Conservation (phyloP, 202 grass and related monocot species). For the Carex sylvatica region DNA sequence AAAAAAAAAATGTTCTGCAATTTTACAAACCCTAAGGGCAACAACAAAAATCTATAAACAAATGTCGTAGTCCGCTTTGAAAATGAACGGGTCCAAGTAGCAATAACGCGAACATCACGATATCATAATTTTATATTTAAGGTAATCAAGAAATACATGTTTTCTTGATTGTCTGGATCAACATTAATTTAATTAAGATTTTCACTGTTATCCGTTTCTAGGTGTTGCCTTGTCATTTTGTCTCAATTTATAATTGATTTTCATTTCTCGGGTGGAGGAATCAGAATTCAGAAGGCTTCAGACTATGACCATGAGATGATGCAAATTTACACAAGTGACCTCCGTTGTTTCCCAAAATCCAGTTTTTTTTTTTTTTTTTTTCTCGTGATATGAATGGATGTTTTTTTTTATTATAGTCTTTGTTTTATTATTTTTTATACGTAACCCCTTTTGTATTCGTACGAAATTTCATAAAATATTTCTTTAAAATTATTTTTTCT, state of each 20-base stretch:
- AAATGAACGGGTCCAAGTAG: neutral
- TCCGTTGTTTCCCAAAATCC: neutral
- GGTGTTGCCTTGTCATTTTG: slow-evolving; percentile 28
- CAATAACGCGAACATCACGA: slow-evolving; percentile 13
- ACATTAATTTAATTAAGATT: neutral
- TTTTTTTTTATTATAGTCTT: neutral
- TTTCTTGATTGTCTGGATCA: slow-evolving; percentile 16
- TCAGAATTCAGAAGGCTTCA: neutral
- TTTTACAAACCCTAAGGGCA: neutral
- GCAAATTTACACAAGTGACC: slow-evolving; percentile 2
- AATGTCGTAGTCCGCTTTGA: neutral
- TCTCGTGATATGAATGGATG: neutral
- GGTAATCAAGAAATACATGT: neutral
- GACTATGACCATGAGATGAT: neutral
- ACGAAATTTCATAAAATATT: too few species aligned
- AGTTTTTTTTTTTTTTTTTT: neutral
- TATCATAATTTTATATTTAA: slow-evolving; percentile 9
- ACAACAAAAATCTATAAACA: neutral
- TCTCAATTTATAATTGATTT: slow-evolving; percentile 9
- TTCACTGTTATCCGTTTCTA: slow-evolving; percentile 13
- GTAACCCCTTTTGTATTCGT: too few species aligned
- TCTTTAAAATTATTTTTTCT: too few species aligned
- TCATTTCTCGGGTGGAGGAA: neutral
- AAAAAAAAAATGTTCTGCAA: neutral
- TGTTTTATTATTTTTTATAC: neutral